Conservation (phyloP, 495 filamentous ascomycete genomes). For the Xylaria curta region DNA sequence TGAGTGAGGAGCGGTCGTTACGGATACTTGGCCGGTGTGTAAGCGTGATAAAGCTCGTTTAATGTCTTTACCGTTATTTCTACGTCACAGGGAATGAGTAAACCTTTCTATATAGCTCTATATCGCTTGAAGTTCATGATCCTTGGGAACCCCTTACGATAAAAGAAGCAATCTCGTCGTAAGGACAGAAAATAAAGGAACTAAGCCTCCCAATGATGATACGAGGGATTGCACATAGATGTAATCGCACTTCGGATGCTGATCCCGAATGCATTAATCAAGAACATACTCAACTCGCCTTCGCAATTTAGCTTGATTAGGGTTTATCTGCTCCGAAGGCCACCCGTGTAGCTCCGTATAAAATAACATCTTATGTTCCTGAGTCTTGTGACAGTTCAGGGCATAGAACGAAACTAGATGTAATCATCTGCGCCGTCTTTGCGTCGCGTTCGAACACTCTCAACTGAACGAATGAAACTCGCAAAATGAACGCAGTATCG, state of each 20-base stretch:
- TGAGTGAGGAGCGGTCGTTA: neutral
- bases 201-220: too few species aligned
- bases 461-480: neutral
- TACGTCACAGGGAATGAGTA: neutral
- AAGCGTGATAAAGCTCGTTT: neutral
- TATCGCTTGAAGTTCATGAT: neutral
- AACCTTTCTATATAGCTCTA: neutral
- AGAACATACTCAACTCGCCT: neutral
- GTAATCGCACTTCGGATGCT: too few species aligned
- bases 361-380: too few species aligned
- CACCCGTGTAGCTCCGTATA: too few species aligned
- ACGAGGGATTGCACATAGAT: too few species aligned
- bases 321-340: too few species aligned
- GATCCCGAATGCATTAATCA: too few species aligned
- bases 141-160: too few species aligned
- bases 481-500: neutral
- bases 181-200: too few species aligned
- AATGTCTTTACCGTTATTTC: neutral
- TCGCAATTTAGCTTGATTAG: neutral
- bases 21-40: neutral
- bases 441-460: neutral
- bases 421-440: neutral
- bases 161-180: too few species aligned
- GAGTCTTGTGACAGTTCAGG: neutral
- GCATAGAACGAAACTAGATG: too few species aligned